Base-by-base conservation (phyloP, 495 filamentous ascomycete genomes). In the Penicillium soppii region DNA sequence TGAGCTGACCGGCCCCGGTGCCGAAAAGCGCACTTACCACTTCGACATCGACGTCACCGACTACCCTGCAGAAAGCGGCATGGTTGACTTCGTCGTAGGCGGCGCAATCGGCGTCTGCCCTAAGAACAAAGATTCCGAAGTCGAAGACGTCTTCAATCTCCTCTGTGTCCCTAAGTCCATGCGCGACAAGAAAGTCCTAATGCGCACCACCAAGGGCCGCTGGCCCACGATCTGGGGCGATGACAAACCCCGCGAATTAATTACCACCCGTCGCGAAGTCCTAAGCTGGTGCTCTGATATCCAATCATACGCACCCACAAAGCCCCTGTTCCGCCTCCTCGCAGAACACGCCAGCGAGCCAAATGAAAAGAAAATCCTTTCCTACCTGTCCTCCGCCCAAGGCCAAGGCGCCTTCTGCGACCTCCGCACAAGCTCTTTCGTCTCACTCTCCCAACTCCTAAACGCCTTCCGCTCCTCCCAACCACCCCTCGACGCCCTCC, bases 151-250 rank as follows among this genome's bases (percentile, higher is more conserved):
- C 25, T 78, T 98, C 58, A 82, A 96, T 56, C 71, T 86, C 12
- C 83, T 98, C 6, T 74, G 86, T 45, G 78, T 97, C 15, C 89
- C 90, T 4, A 81, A 79, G 26, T 85, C 81, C 50, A 79, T 94
- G 45, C 84, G 92, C 33, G 89, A 95, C 62, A 91, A 88, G 69
- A 85, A 86, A 13, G 78, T 96, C 19, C 71, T 84, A 12, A 70
- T 97, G 32, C 81, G 83, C 57, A 98, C 94, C 2, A 81, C 76
- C 19, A 79, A 76, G 27, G 95, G 95, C 13, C 78, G 94, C 7
- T 98, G 94, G 94, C 94, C 94, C 2, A 97, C 94, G 8, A 94
- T 98, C 38, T 98, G 95, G 94, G 92, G 92, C 17, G 88, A 94
- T n/a, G 92, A 97, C 23, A 61, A 89, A 60, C 67, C 92, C 1